Conservation (phyloP, 2,329 filamentous ascomycete species). For the Curvularia spicifera region DNA sequence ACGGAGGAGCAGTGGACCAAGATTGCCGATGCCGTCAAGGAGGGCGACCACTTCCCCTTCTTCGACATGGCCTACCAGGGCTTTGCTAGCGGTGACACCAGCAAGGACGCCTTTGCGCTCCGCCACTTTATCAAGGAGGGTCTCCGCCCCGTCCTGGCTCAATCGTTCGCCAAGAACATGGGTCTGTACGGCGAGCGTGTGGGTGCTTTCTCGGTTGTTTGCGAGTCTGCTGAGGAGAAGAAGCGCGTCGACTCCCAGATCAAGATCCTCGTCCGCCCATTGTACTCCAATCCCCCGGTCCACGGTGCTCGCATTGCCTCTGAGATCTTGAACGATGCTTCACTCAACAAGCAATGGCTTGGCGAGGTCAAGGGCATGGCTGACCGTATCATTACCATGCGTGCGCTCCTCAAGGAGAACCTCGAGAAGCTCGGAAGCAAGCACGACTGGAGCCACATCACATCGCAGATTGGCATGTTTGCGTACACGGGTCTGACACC, state of each 20-base stretch:
- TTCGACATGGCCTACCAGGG: conserved; percentile 99
- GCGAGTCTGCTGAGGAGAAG: conserved; percentile 85
- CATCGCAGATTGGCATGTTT: conserved; percentile 97
- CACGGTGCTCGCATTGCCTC: conserved; percentile 95
- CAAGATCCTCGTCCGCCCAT: conserved; percentile 95
- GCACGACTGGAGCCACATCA: conserved; percentile 99
- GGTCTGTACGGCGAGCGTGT: conserved; percentile 98
- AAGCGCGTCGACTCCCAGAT: conserved; percentile 95
- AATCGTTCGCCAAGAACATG: conserved; percentile 99
- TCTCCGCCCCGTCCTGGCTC: conserved; percentile 84
- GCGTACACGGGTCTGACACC: conserved; percentile 93
- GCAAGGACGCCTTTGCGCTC: conserved; percentile 91
- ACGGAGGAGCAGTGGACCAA: conserved; percentile 90
- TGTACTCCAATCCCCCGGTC: conserved; percentile 98
- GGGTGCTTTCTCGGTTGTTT: conserved; percentile 93
- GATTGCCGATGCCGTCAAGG: conserved; percentile 86
- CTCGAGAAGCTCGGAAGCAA: conserved; percentile 93
- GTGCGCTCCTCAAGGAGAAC: conserved; percentile 90
- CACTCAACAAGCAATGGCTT: conserved; percentile 92
- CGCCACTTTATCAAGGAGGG: conserved; percentile 93
- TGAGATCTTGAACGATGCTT: conserved; percentile 85
- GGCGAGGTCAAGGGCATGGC: conserved; percentile 98
- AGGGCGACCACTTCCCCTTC: conserved; percentile 88
- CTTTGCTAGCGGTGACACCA: conserved; percentile 89
- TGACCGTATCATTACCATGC: conserved; percentile 98